Base-by-base conservation (phyloP, 2,329 filamentous ascomycete genomes). In the Talaromyces marneffei region DNA sequence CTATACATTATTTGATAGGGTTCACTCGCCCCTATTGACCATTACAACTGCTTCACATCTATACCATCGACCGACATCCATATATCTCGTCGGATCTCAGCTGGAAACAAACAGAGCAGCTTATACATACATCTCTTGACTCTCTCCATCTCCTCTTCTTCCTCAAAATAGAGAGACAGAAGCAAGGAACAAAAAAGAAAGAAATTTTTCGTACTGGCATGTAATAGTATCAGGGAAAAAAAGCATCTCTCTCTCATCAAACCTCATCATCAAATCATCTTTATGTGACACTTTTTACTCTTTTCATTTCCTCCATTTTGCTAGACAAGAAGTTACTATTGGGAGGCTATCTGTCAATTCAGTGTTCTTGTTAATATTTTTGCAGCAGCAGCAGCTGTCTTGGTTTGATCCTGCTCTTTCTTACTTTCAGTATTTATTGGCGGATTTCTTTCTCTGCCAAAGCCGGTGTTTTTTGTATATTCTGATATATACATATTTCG, bases 331-430 rank as follows among this genome's bases (percentile, higher is more conserved):
- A 58, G 46, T 58, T 50, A 20, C 48, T 59, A 31, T 25, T 59
- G 60, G 60, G 60, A 62, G 60, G 60, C 46, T 62, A 40, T 61
- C 16, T 61, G 67, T 66, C 25, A 46, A 37, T 37, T 59, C 14
- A 48, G 55, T 46, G 46, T 27, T 57, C 10, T 33, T 60, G 52
- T 63, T 60, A n/a, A 29, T 63, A 56, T 64, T 66, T 62, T 59
- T 64, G n/a, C n/a, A n/a, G n/a, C n/a, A n/a, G n/a, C n/a, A n/a
- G n/a, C n/a, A n/a, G n/a, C 62, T 58, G 61, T 59, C 50, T 63
- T 56, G 16, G 4, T n/a, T 35, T 20, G 50, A 35, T 37, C 7
- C 10, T 33, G 18, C 10, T 29, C 6, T 50, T 7, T 12, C 7
- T 55, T 39, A 20, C 27, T n/a, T 48, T 48, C 44, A 29, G 44